These are phyloP conservation scores for Umbelopsis vinacea DNA, from an alignment of 192 early-diverging fungal species.

Conservation along the genomic window DNA sequence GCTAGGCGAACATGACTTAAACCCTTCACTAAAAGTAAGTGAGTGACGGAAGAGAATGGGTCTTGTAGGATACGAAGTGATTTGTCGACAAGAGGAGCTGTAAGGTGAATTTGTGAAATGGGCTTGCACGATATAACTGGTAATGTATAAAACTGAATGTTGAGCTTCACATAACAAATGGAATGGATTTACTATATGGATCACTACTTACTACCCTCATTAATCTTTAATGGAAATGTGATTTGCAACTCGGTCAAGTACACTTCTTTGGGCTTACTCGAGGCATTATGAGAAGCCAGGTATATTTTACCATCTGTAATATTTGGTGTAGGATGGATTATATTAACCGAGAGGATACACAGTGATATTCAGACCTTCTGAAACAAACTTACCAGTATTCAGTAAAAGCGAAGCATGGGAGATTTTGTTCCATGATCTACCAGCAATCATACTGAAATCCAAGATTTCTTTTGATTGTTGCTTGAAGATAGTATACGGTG, in stretches of 20 bases:
- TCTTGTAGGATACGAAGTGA: conserved; percentile 16
- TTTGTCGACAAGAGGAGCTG: conserved; percentile 9
- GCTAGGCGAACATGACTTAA: not conserved
- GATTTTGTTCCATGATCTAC: conserved; percentile 36
- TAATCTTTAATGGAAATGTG: conserved; percentile 30
- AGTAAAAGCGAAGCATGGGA: conserved; percentile 39
- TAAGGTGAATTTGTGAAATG: conserved; percentile 19
- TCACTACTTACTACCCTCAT: conserved; percentile 22
- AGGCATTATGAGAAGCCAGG: conserved; percentile 36
- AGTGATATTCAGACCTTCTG: not conserved
- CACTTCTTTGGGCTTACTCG: conserved; percentile 29
- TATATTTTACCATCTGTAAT: conserved; percentile 23
- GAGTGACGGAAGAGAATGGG: conserved; percentile 5
- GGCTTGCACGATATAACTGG: conserved; percentile 21
- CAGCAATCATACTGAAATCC: conserved; percentile 17
- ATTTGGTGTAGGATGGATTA: not conserved
- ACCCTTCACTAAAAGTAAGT: not conserved
- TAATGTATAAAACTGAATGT: not conserved
- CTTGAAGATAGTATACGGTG: conserved; percentile 4
- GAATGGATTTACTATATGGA: not conserved
- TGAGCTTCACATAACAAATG: not conserved
- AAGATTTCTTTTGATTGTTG: conserved; percentile 3
- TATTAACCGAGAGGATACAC: not conserved
- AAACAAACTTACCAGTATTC: conserved; percentile 23
- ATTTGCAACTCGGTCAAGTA: conserved; percentile 32